phyloP scores from a whole-genome alignment of 768 basidiomycete genomes.

The Myochromella boudieri region DNA sequence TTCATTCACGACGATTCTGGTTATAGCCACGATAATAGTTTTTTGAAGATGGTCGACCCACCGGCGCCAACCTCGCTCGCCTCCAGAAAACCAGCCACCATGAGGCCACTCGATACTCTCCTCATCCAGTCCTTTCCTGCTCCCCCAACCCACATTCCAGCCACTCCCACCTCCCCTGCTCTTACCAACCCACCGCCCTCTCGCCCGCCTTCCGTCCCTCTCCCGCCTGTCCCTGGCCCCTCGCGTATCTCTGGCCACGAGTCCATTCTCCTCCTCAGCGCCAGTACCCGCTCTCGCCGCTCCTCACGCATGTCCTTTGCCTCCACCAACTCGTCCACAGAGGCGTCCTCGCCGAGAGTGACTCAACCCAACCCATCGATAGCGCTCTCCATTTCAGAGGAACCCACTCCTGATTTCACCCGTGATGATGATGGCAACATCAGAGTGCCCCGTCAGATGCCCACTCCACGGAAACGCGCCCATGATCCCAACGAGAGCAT shows the following conservation, averaged over 20 bases:
- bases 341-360: constrained; percentile 17
- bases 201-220: constrained; percentile 53
- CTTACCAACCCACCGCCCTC: constrained; percentile 62
- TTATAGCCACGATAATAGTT: too few species aligned
- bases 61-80: neutral
- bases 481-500: constrained; percentile 28
- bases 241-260: constrained; percentile 54
- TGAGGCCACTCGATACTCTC: constrained; percentile 10
- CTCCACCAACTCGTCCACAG: constrained; percentile 1
- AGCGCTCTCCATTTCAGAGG: constrained; percentile 27
- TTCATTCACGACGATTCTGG: too few species aligned
- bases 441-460: constrained; percentile 3
- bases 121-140: constrained; percentile 41
- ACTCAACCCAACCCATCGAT: constrained; percentile 22
- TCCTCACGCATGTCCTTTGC: constrained; percentile 19
- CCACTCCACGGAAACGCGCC: neutral
- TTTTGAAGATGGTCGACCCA: neutral
- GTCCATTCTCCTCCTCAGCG: constrained; percentile 38
- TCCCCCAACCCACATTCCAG: constrained; percentile 42
- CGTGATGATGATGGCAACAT: constrained; percentile 19
- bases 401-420: constrained; percentile 24
- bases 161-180: constrained; percentile 25
- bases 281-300: constrained; percentile 26
- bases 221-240: constrained; percentile 67
- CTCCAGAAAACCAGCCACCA: neutral